Conservation (phyloP, 2,329 filamentous ascomycete species). For the Diaporthe sp. region DNA sequence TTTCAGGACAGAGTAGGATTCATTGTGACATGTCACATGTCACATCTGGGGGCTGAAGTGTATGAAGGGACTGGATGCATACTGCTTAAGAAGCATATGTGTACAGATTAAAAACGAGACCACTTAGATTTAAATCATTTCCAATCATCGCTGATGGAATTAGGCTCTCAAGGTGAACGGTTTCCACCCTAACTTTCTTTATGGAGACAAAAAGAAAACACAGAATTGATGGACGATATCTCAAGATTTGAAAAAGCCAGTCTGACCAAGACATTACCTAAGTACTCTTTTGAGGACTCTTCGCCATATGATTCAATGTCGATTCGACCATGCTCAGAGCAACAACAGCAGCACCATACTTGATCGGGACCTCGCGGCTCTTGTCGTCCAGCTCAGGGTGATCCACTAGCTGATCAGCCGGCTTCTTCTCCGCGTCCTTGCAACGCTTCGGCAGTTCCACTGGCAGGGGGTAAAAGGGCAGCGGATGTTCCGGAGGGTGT, state of each 20-base stretch:
- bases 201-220: no score
- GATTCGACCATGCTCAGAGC: conserved; percentile 5
- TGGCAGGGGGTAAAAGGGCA: not conserved
- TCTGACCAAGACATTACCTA: not conserved
- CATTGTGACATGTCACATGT: no score
- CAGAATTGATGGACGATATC: no score
- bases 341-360: not conserved
- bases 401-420: not conserved
- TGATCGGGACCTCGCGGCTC: not conserved
- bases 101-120: no score
- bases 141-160: no score
- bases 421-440: not conserved
- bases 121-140: no score
- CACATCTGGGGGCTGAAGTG: no score
- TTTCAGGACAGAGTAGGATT: no score
- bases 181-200: no score
- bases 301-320: not conserved
- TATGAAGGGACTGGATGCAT: no score
- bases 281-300: not conserved
- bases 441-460: not conserved
- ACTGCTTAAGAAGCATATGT: no score
- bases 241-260: not conserved
- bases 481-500: not conserved
- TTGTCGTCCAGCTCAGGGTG: not conserved
- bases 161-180: no score